Percentiles rank a stretch among this genome's conserved stretches.
Conservation (phyloP, 2,329 filamentous ascomycete species). For the Exophiala viscosa region DNA sequence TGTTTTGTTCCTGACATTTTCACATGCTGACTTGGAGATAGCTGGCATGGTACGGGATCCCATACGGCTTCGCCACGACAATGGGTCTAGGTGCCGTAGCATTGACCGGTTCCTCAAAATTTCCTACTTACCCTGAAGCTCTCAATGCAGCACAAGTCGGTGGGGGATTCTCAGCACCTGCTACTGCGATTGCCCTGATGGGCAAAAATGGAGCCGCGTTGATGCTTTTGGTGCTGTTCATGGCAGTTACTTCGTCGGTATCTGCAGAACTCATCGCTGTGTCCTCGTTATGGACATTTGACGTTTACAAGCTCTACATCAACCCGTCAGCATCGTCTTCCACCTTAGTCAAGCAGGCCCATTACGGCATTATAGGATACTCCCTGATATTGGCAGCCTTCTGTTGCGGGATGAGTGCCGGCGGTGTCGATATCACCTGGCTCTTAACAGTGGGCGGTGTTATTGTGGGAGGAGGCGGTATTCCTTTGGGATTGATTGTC, state of each 20-base stretch:
- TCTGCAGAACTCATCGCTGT: slow-evolving; percentile 82
- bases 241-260: slow-evolving; percentile 81
- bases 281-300: slow-evolving; percentile 82
- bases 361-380: slow-evolving; percentile 68
- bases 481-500: slow-evolving; percentile 75
- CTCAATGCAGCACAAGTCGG: slow-evolving; percentile 71
- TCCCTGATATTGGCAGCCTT: slow-evolving; percentile 70
- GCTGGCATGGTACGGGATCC: slow-evolving; percentile 86
- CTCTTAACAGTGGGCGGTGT: slow-evolving; percentile 60
- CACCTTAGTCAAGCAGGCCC: slow-evolving; percentile 73
- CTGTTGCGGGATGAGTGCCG: slow-evolving; percentile 7
- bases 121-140: slow-evolving; percentile 58
- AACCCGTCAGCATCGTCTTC: slow-evolving; percentile 71
- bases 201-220: slow-evolving; percentile 75
- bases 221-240: slow-evolving; percentile 77
- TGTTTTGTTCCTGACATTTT: background rate
- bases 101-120: slow-evolving; percentile 63
- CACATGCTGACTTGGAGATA: background rate
- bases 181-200: slow-evolving; percentile 76
- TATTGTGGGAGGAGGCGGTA: slow-evolving; percentile 82
- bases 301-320: slow-evolving; percentile 83
- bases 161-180: slow-evolving; percentile 77
- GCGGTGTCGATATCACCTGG: slow-evolving; percentile 12
- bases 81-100: slow-evolving; percentile 79
- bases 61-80: slow-evolving; percentile 81